Percentiles rank a stretch among this genome's conserved stretches.
These are phyloP conservation scores for Neurospora sp. DNA, from an alignment of 495 filamentous ascomycete genomes.

Conservation along the genomic window DNA sequence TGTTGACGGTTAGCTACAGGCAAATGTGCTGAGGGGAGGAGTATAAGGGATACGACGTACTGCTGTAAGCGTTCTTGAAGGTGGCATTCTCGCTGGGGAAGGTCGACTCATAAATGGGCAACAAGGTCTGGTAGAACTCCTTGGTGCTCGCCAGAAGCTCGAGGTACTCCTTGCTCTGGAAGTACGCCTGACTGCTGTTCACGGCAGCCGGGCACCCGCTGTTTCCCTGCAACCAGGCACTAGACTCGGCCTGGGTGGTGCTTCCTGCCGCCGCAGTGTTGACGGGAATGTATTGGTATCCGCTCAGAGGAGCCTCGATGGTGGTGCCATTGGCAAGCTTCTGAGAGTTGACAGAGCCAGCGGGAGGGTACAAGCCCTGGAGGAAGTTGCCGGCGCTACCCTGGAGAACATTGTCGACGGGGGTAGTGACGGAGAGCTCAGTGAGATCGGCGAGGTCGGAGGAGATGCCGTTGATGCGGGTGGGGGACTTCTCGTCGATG, in stretches of 20 bases:
- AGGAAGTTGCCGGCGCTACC: slow-evolving; percentile 66
- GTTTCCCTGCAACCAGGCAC: slow-evolving; percentile 49
- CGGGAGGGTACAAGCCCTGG: slow-evolving; percentile 73
- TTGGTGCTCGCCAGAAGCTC: slow-evolving; percentile 39
- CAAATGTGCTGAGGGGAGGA: not conserved
- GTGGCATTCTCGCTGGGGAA: slow-evolving; percentile 42
- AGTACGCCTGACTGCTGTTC: slow-evolving; percentile 63
- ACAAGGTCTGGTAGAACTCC: slow-evolving; percentile 53
- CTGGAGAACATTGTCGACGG: slow-evolving; percentile 52
- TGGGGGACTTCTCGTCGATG: slow-evolving; percentile 31
- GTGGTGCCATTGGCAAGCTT: slow-evolving; percentile 50
- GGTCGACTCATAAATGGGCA: slow-evolving; percentile 50
- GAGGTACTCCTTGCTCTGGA: slow-evolving; percentile 49
- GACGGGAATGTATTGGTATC: slow-evolving; percentile 66
- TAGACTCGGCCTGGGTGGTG: slow-evolving; percentile 45
- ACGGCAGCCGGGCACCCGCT: slow-evolving; percentile 50
- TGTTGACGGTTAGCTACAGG: slow-evolving; percentile 22
- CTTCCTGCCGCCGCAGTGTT: slow-evolving; percentile 37
- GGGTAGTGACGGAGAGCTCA: slow-evolving; percentile 50
- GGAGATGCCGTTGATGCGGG: slow-evolving; percentile 33
- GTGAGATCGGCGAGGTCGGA: slow-evolving; percentile 47
- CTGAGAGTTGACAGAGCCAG: slow-evolving; percentile 35
- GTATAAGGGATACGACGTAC: slow-evolving; percentile 15
- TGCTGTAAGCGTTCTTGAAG: slow-evolving; percentile 65
- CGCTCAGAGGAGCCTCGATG: slow-evolving; percentile 50